These are phyloP conservation scores for Yamadazyma sp. DNA, from an alignment of 1,139 yeast genomes.

Conservation along the genomic window DNA sequence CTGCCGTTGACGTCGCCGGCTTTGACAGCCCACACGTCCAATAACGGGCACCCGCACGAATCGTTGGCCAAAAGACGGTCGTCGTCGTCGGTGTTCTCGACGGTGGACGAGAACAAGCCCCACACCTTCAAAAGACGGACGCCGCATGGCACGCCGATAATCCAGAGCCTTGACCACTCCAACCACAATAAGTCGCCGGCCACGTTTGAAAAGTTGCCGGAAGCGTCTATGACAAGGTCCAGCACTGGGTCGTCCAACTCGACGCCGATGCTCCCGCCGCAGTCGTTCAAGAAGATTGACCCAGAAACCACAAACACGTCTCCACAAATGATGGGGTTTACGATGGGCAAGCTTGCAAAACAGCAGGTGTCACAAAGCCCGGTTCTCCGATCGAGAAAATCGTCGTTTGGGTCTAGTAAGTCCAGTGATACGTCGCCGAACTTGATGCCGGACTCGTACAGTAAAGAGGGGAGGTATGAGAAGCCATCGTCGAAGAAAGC, in stretches of 20 bases:
- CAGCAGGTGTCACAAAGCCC: slow-evolving; percentile 22
- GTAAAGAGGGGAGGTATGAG: slow-evolving; percentile 14
- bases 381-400: slow-evolving; percentile 14
- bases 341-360: slow-evolving; percentile 49
- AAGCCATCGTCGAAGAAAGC: slow-evolving; percentile 58
- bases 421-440: slow-evolving; percentile 22
- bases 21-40: slow-evolving; percentile 43
- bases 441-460: slow-evolving; percentile 10
- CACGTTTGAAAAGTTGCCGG: slow-evolving; percentile 39
- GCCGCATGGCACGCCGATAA: slow-evolving; percentile 50
- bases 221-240: slow-evolving; percentile 24
- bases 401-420: slow-evolving; percentile 16
- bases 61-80: slow-evolving; percentile 31
- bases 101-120: slow-evolving; percentile 25
- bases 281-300: slow-evolving; percentile 27
- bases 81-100: slow-evolving; percentile 34
- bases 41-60: slow-evolving; percentile 2
- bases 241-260: slow-evolving; percentile 12
- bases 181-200: slow-evolving; percentile 10
- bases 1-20: slow-evolving; percentile 69
- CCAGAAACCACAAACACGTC: slow-evolving; percentile 15
- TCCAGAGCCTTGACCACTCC: slow-evolving; percentile 15
- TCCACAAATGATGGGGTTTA: slow-evolving; percentile 45
- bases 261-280: slow-evolving; percentile 43
- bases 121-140: slow-evolving; percentile 37